These are phyloP conservation scores for Alternaria novae-zelandiae DNA, from an alignment of 2,329 filamentous ascomycete species.

Conservation along the genomic window DNA sequence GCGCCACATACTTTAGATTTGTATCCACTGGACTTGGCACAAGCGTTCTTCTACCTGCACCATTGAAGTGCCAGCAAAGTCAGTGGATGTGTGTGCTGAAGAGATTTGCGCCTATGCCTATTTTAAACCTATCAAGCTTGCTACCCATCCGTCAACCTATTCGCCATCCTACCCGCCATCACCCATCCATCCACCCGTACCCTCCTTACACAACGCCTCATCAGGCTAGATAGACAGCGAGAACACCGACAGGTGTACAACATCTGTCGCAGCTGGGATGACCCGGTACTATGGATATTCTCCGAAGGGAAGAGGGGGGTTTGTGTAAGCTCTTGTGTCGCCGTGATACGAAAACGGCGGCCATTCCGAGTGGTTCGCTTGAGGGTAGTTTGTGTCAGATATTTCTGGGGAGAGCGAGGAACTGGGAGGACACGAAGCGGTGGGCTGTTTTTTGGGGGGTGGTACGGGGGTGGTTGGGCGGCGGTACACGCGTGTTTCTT, in stretches of 20 bases:
- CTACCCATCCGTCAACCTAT: not conserved
- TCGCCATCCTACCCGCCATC: not conserved
- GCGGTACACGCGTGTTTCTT: not conserved
- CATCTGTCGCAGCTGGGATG: not conserved
- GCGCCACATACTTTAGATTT: fast-evolving
- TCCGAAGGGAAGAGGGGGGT: not conserved
- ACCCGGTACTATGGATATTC: not conserved
- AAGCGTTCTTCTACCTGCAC: too few relatives aligned
- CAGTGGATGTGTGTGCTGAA: too few relatives aligned
- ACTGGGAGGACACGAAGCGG: not conserved
- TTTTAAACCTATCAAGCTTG: not conserved
- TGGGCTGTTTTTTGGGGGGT: not conserved
- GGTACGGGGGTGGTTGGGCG: not conserved
- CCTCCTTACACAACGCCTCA: not conserved
- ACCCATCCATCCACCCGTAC: not conserved
- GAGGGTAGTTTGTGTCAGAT: not conserved
- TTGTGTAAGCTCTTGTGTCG: not conserved
- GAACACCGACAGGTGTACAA: not conserved
- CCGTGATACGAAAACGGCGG: not conserved
- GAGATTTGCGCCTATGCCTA: too few relatives aligned
- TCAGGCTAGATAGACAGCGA: not conserved
- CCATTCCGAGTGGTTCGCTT: not conserved
- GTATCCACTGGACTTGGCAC: too few relatives aligned
- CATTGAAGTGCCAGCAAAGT: too few relatives aligned
- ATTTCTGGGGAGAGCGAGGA: not conserved